Conservation (phyloP, 176 grass and related monocot species). For the Thinopyrum elongatum region DNA sequence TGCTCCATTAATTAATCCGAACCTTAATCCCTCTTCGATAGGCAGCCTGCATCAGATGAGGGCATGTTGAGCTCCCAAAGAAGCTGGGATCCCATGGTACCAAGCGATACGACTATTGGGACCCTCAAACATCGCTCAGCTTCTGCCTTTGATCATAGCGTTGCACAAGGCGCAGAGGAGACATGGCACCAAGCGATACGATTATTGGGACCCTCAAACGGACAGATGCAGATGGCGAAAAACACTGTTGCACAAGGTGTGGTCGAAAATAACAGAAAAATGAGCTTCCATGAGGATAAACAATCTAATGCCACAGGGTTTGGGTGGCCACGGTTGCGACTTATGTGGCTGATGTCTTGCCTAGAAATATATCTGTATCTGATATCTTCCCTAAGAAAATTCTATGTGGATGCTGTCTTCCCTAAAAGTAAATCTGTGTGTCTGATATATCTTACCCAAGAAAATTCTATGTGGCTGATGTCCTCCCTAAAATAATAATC, state of each 20-base stretch:
- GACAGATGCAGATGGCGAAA: background rate
- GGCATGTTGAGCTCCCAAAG: too few species aligned
- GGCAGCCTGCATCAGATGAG: too few species aligned
- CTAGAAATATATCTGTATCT: background rate
- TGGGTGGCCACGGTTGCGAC: too few species aligned
- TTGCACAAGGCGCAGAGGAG: too few species aligned
- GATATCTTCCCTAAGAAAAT: background rate
- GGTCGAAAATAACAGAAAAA: background rate
- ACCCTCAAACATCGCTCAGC: background rate
- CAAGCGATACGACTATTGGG: background rate
- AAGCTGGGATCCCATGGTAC: background rate
- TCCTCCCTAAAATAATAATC: background rate
- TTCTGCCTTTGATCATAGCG: too few species aligned
- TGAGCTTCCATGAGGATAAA: background rate
- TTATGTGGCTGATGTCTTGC: background rate
- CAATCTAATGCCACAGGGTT: background rate
- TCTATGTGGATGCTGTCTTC: background rate
- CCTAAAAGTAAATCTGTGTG: background rate
- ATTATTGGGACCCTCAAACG: background rate
- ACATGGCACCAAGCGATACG: background rate
- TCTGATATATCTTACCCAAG: background rate
- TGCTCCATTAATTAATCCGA: too few species aligned
- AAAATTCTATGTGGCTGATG: background rate
- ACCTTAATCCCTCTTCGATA: too few species aligned
- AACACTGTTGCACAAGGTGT: background rate